Evolutionary conservation across 2,329 filamentous ascomycete species (phyloP).

Genomic region (Aspergillus bombycis): DNA sequence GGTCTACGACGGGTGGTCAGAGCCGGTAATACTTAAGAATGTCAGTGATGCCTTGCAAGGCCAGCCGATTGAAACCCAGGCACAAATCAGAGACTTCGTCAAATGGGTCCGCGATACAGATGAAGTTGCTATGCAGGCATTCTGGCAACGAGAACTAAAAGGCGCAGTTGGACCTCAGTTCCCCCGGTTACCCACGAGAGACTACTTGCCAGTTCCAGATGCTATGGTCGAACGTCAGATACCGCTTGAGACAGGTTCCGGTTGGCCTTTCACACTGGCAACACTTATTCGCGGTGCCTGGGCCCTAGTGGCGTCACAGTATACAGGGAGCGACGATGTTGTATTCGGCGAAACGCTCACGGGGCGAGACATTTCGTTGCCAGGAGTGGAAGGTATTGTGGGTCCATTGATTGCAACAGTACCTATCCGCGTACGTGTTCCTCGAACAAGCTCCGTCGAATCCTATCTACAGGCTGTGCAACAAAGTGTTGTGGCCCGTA

Average conservation of each 20-base stretch:
- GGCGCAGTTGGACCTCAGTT: slow-evolving; percentile 54
- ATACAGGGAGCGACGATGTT: slow-evolving; percentile 50
- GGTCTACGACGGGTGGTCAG: slow-evolving; percentile 55
- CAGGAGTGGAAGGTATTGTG: slow-evolving; percentile 52
- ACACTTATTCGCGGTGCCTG: slow-evolving; percentile 54
- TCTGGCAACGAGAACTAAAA: slow-evolving; percentile 52
- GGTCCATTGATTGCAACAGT: slow-evolving; percentile 55
- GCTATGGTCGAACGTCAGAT: slow-evolving; percentile 49
- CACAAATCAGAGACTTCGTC: slow-evolving; percentile 53
- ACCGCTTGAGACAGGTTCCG: slow-evolving; percentile 24
- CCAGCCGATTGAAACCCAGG: slow-evolving; percentile 19
- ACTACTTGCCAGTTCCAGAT: slow-evolving; percentile 50
- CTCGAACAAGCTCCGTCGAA: slow-evolving; percentile 30
- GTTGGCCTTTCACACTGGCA: slow-evolving; percentile 47
- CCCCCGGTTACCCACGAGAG: slow-evolving; percentile 52
- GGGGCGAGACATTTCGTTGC: slow-evolving; percentile 50
- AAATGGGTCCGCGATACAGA: slow-evolving; percentile 51
- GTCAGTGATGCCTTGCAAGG: slow-evolving; percentile 32
- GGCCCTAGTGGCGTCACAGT: slow-evolving; percentile 51
- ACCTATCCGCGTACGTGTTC: slow-evolving; percentile 48
- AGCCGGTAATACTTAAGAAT: slow-evolving; percentile 41
- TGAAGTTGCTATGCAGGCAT: slow-evolving; percentile 45
- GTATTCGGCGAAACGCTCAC: slow-evolving; percentile 56
- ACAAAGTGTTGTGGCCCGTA: slow-evolving; percentile 39
- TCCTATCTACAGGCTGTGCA: slow-evolving; percentile 36